Evolutionary conservation across 768 basidiomycete genomes (phyloP), one percentile per base, ranked within the genome.

Genomic region (Pulveroboletus frians): DNA sequence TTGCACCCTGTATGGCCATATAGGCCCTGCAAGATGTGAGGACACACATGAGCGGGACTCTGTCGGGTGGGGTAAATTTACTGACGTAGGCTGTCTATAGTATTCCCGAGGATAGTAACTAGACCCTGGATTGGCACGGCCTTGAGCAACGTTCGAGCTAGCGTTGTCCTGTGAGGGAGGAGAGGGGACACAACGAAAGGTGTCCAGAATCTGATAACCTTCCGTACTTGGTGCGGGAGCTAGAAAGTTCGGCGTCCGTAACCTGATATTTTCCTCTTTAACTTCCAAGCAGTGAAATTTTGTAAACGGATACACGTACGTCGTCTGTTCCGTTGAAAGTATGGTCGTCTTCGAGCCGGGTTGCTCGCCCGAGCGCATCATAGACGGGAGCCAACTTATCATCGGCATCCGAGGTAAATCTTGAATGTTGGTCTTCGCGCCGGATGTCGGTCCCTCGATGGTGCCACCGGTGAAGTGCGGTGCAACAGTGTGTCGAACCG

Each of bases 51-150:
- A 56, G 31, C 5, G 14, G 8, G 36, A 17, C 20, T 21, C 23
- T 17, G 34, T 36, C 23, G 37, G 23, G 38, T 14, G 17, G n/a
- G 37, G 8, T 9, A 0, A n/a, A 47, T 45, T 5, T 18, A 53
- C 62, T 50, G 21, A 64, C 62, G 39, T 36, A 15, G 47, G 5
- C 17, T 43, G 54, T 29, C 29, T 46, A 34, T 51, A 57, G 45
- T 54, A 51, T 17, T 32, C 17, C 9, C 43, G 52, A 26, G 43
- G 10, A 42, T 41, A 50, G 39, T 54, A 52, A 10, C 7, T 14
- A 6, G 47, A 23, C n/a, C n/a, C 47, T 9, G 38, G 10, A 32
- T 38, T 15, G 27, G 34, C 21, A 34, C 20, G 3, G 21, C 45
- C 40, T 38, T 54, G 52, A 17, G 32, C 8, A 34, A 48, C 34